Conservation (phyloP, 805 yeast species). For the Lipomyces yamanashiensis region DNA sequence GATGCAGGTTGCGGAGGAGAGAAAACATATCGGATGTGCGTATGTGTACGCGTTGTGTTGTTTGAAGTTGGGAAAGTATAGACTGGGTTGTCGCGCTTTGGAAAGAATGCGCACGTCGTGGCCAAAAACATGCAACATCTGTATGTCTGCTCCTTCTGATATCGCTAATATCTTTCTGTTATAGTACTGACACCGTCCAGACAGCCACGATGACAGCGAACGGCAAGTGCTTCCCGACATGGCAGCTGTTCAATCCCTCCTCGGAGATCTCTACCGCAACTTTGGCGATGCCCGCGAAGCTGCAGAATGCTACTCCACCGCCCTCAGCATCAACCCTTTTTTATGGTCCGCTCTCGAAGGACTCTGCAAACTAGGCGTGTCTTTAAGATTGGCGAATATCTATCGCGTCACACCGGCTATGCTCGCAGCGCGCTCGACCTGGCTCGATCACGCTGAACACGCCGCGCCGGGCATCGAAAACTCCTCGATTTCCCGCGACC, state of each 20-base stretch:
- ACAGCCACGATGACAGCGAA: constrained; percentile 30
- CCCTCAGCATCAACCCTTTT: constrained; percentile 74
- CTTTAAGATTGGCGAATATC: constrained; percentile 58
- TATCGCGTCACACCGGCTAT: constrained; percentile 37
- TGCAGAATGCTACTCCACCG: constrained; percentile 67
- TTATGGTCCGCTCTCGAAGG: constrained; percentile 86
- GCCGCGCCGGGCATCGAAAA: constrained; percentile 20
- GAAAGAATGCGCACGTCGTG: constrained; percentile 26
- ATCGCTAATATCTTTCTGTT: background rate
- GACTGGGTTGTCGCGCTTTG: constrained; percentile 55
- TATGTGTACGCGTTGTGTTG: constrained; percentile 76
- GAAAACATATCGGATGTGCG: constrained; percentile 72
- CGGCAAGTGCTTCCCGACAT: constrained; percentile 59
- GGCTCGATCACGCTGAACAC: constrained; percentile 26
- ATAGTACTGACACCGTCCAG: background rate
- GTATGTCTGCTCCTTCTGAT: constrained; percentile 9
- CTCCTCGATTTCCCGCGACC: constrained; percentile 28
- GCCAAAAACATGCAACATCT: constrained; percentile 26
- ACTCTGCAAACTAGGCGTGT: constrained; percentile 65
- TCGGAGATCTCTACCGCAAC: constrained; percentile 69
- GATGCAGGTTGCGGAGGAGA: constrained; percentile 53
- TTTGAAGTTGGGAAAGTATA: constrained; percentile 56
- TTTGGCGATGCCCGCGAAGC: constrained; percentile 68
- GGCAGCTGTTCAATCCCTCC: constrained; percentile 67
- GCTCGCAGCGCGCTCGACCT: constrained; percentile 33